Evolutionary conservation across 208 protist genomes (phyloP), one percentile per base, ranked within the genome.

Genomic region (Crithidia mellificae): DNA sequence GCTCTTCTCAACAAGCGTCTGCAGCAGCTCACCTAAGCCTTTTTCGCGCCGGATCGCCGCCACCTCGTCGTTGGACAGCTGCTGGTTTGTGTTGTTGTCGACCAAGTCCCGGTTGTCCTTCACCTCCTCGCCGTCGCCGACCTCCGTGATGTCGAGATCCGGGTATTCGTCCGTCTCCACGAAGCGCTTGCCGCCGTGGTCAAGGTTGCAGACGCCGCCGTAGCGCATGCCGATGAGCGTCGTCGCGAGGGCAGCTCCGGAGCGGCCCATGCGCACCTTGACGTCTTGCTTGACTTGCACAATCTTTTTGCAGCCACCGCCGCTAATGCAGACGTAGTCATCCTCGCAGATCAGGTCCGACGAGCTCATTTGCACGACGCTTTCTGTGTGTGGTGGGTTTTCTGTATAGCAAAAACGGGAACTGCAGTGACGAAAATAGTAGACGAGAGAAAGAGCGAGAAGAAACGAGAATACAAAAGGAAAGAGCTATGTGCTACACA

Each of bases 291-390:
- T 85, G 20, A 95, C 72, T 38, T 88, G 74, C 9, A 72, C 79
- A 56, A 95, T 84, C 43, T 87, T 85, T 17, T 75, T 86, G 8
- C 74, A 63, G 14, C 86, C 92, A 22, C 92, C 87, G 24, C 92
- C 92, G 56, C 50, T 92, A 63, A 96, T 79, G 41, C 90, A 85
- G 59, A 96, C 92, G 68, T 85, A 86, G 69, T 96, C 89, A 39
- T 84, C 89, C 57, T 91, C 69, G 27, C 78, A 43, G 46, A 95
- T 93, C 27, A 71, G 57, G 39, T 78, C 61, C 6, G 71, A 59
- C 27, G 53, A 47, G 39, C 55, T 72, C 69, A 79, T 83, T n/a
- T n/a, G n/a, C 12, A 0, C 53, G 25, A 27, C 22, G 6, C 7
- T n/a, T 32, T 24, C 15, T 0, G 36, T 56, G 11, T 4, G 11